Evolutionary conservation across 73 alveolate genomes (phyloP).

Genomic region (Paramecium biaurelia): DNA sequence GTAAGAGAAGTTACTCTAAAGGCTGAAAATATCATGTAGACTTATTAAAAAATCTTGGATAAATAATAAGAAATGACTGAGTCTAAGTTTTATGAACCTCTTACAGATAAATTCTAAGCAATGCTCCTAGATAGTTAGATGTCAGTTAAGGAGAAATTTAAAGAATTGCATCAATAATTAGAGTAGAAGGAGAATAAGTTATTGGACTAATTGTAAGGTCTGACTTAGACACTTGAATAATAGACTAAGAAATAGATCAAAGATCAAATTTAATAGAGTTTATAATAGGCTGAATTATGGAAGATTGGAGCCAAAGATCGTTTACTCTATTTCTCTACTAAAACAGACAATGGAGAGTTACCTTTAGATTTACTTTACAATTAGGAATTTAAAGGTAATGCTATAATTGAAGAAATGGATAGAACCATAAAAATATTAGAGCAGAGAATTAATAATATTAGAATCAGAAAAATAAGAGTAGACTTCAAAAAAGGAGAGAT

Average conservation of each 20-base stretch:
- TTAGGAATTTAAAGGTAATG: conserved; percentile 1
- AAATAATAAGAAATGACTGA: not conserved
- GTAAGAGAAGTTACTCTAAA: conserved; percentile 80
- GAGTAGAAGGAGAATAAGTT: not conserved
- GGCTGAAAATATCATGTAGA: conserved; percentile 79
- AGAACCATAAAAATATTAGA: not conserved
- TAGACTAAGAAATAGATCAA: conserved; percentile 33
- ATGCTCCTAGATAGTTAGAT: not conserved
- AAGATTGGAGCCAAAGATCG: conserved; percentile 7
- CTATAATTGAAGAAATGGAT: conserved; percentile 6
- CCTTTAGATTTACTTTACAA: conserved; percentile 4
- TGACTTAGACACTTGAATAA: not conserved
- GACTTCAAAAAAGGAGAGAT: not conserved
- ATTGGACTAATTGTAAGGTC: not conserved
- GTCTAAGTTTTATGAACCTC: not conserved
- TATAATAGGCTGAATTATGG: conserved; percentile 22
- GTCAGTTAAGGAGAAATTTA: conserved; percentile 9
- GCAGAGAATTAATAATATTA: not conserved
- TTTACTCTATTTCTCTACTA: not conserved
- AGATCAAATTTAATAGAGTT: not conserved
- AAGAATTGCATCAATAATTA: not conserved
- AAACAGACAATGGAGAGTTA: conserved; percentile 18
- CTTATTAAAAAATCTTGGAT: conserved; percentile 77
- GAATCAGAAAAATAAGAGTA: not conserved
- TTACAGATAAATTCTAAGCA: not conserved